Evolutionary conservation across 2,329 filamentous ascomycete genomes (phyloP).

Genomic region (Monosporascus sp.): DNA sequence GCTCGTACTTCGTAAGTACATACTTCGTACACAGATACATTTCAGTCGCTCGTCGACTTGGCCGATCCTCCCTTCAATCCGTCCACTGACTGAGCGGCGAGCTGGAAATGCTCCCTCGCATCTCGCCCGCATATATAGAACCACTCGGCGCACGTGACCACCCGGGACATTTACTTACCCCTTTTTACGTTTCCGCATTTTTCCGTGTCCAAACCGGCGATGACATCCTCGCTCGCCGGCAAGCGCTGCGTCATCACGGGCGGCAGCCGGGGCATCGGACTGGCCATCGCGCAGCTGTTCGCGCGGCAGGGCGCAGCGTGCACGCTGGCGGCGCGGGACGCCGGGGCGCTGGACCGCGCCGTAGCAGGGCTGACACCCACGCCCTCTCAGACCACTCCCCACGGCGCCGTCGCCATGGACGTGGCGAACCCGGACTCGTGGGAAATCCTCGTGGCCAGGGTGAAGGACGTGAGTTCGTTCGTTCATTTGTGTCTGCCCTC

Average conservation of each 20-base stretch:
- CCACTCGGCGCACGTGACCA: too few species aligned
- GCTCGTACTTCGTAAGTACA: too few species aligned
- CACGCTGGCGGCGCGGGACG: constrained; percentile 57
- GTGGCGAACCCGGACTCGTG: constrained; percentile 14
- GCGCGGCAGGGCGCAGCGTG: constrained; percentile 55
- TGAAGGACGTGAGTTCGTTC: constrained; percentile 7
- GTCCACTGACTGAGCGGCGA: too few species aligned
- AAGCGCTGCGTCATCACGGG: constrained; percentile 62
- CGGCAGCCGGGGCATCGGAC: constrained; percentile 66
- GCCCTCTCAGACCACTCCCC: not conserved
- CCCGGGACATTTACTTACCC: too few species aligned
- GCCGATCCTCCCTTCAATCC: too few species aligned
- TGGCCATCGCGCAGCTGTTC: constrained; percentile 62
- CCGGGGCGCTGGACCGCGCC: constrained; percentile 37
- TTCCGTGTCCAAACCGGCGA: too few species aligned
- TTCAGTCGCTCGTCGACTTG: too few species aligned
- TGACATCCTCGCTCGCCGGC: constrained; percentile 31
- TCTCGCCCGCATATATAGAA: too few species aligned
- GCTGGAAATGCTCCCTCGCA: too few species aligned
- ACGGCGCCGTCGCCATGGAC: constrained; percentile 14
- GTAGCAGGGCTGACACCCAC: constrained; percentile 26
- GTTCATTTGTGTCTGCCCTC: not conserved
- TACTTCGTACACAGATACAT: too few species aligned
- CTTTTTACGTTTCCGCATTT: too few species aligned
- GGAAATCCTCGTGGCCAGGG: constrained; percentile 6